Conservation (phyloP, 2,329 filamentous ascomycete genomes). For the Botrytis galanthina region DNA sequence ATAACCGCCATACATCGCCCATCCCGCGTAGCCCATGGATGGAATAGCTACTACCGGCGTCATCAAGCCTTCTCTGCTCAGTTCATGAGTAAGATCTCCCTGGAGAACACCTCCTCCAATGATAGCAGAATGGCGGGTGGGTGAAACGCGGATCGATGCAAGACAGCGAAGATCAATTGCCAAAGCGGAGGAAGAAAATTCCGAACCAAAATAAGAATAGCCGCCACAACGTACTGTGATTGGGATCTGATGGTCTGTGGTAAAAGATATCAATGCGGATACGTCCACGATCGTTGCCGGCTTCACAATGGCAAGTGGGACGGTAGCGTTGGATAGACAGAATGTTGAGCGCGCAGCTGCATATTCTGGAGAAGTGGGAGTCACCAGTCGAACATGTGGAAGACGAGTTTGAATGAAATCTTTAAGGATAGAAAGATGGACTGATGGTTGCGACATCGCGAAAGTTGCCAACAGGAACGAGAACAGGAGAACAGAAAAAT, state of each 20-base stretch:
- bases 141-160: slow-evolving; percentile 35
- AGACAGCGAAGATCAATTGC: slow-evolving; percentile 43
- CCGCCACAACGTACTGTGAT: slow-evolving; percentile 39
- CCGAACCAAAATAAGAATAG: slow-evolving; percentile 40
- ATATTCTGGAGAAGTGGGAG: slow-evolving; percentile 24
- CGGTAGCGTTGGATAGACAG: slow-evolving; percentile 19
- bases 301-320: slow-evolving; percentile 31
- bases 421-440: neutral
- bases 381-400: slow-evolving; percentile 11
- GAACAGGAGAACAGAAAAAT: neutral
- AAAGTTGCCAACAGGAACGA: neutral
- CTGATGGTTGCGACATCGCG: neutral
- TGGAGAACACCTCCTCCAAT: slow-evolving; percentile 42
- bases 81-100: slow-evolving; percentile 32
- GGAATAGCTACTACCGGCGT: slow-evolving; percentile 35
- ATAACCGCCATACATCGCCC: slow-evolving; percentile 41
- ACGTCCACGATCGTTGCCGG: slow-evolving; percentile 36
- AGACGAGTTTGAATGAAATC: slow-evolving; percentile 3
- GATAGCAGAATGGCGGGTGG: slow-evolving; percentile 35
- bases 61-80: slow-evolving; percentile 37
- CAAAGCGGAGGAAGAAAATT: slow-evolving; percentile 37
- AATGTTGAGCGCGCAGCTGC: slow-evolving; percentile 20
- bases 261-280: slow-evolving; percentile 27
- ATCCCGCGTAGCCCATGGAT: slow-evolving; percentile 40
- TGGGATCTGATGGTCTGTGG: slow-evolving; percentile 26